Evolutionary conservation across 108 stramenopile species (phyloP), one percentile per base, ranked within the genome.

Genomic region (Epithemia pelagica): DNA sequence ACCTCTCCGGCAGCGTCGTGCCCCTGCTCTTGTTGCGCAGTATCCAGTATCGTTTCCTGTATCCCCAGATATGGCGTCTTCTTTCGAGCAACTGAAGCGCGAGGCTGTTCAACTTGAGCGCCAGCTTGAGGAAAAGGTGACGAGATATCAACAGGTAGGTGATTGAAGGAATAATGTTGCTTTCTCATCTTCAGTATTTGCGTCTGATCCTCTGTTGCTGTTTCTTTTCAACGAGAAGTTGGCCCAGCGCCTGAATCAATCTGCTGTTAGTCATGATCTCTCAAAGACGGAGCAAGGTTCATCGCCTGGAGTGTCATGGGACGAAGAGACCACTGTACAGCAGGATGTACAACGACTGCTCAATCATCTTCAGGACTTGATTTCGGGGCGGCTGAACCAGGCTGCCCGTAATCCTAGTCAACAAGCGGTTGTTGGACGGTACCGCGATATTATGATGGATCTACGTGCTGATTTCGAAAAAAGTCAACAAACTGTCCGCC

Each of bases 391-490:
- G 52, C 82, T 92, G 61, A 72, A 80, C 30, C 84, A 84, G 15
- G 80, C 78, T 1, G 84, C 86, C 21, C 83, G 86, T 51, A 74
- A 71, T 18, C 68, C 79, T 10, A 72, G 74, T 0, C 76, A 83
- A 28, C 74, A 74, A 8, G 81, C 83, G 55, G 62, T 89, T 19
- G 83, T 89, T 61, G 88, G 88, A 62, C 80, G 91, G 54, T 92
- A 92, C 69, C 78, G 91, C 27, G 91, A 92, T 73, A 92, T 92
- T 64, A 67, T 92, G 8, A 87, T 88, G 66, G 91, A 92, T 74
- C 77, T 81, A 24, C 70, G 66, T 1, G 74, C 80, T 18, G 91
- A 92, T 65, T 92, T 84, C 66, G 75, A 88, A 67, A 92, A 92
- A 62, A 76, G 84, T 10, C 53, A 55, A 37, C 75, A 73, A 8